Percentiles rank a stretch among this genome's conserved stretches.
Conservation (phyloP, 192 early-diverging fungal species). For the Rhizoclosmatium sp. region DNA sequence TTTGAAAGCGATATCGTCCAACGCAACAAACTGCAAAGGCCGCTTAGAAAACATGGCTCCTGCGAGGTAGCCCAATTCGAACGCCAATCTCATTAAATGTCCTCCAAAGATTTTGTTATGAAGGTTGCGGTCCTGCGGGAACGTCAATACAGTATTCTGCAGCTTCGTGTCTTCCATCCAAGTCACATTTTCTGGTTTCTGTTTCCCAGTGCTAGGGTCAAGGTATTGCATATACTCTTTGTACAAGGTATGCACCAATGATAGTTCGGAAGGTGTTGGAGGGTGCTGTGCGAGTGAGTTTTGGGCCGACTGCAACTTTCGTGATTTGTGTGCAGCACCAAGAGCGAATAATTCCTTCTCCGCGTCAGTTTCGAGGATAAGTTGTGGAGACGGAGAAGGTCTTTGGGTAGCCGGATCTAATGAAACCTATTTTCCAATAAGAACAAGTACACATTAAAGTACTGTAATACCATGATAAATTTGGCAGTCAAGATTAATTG, state of each 20-base stretch:
- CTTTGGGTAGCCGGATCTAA: conserved; percentile 73
- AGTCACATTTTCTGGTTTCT: conserved; percentile 46
- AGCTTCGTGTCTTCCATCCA: conserved; percentile 84
- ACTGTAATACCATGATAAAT: conserved; percentile 75
- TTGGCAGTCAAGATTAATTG: conserved; percentile 67
- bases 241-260: conserved; percentile 83
- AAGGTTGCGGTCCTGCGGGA: conserved; percentile 82
- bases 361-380: conserved; percentile 74
- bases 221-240: conserved; percentile 67
- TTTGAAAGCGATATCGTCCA: conserved; percentile 71
- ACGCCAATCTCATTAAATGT: conserved; percentile 84
- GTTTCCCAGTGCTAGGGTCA: conserved; percentile 21
- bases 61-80: conserved; percentile 84
- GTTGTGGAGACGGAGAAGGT: conserved; percentile 73
- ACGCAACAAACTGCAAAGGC: conserved; percentile 61
- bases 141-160: conserved; percentile 70
- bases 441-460: background rate
- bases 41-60: conserved; percentile 72
- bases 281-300: conserved; percentile 68
- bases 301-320: conserved; percentile 54
- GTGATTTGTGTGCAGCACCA: conserved; percentile 69
- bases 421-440: conserved; percentile 46
- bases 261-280: conserved; percentile 60
- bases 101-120: conserved; percentile 81
- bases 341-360: conserved; percentile 73